Conservation (phyloP, 768 basidiomycete genomes). For the Tulasnella sp. region DNA sequence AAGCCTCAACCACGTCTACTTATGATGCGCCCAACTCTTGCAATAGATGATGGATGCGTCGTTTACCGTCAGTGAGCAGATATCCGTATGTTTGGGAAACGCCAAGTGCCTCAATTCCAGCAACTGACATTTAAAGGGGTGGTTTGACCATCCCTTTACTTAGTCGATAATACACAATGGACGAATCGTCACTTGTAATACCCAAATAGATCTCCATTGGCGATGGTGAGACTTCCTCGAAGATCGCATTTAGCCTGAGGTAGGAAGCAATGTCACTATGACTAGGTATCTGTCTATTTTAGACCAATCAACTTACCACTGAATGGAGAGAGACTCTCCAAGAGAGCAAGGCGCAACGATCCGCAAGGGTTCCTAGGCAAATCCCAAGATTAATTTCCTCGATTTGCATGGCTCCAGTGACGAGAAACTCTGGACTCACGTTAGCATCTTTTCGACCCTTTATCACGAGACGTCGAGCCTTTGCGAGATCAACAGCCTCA, state of each 20-base stretch:
- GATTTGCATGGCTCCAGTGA: too few relatives aligned
- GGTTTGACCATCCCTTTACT: constrained; percentile 67
- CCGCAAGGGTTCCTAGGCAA: constrained; percentile 30
- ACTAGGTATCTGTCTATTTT: neutral
- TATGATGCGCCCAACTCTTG: too few relatives aligned
- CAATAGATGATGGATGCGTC: too few relatives aligned
- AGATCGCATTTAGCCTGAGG: constrained; percentile 48
- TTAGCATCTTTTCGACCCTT: constrained; percentile 44
- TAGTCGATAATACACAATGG: constrained; percentile 77
- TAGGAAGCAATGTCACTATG: neutral
- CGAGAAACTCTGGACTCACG: constrained; percentile 32
- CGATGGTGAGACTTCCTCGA: constrained; percentile 38
- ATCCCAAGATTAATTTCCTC: neutral
- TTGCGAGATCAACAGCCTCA: constrained; percentile 47
- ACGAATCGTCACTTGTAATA: constrained; percentile 66
- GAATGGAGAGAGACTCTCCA: constrained; percentile 52
- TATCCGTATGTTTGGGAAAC: too few relatives aligned
- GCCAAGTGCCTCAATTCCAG: too few relatives aligned
- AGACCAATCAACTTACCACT: constrained; percentile 46
- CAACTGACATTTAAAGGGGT: constrained; percentile 21
- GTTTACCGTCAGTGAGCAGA: too few relatives aligned
- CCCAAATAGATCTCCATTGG: constrained; percentile 48
- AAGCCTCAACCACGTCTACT: too few relatives aligned
- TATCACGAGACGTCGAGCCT: constrained; percentile 46
- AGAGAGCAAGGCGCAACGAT: constrained; percentile 57